Evolutionary conservation across 163 green algal genomes (phyloP).

Genomic region (Scenedesmus sp.): DNA sequence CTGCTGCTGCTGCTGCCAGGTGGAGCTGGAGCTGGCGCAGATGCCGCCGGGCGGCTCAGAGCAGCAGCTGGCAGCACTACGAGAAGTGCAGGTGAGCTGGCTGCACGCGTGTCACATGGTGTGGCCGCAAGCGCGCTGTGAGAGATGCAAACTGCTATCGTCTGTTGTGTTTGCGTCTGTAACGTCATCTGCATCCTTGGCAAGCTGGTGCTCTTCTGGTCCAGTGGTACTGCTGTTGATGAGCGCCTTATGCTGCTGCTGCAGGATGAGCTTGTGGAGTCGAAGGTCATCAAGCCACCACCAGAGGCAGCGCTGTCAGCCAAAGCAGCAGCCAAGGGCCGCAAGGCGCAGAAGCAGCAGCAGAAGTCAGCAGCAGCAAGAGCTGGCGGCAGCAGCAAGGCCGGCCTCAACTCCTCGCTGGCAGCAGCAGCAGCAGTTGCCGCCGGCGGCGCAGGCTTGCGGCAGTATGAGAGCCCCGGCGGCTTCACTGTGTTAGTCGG

Average conservation of each 20-base stretch:
- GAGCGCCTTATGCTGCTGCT: neutral
- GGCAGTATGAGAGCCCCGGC: conserved; percentile 56
- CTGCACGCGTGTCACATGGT: neutral
- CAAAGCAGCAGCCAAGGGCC: conserved; percentile 76
- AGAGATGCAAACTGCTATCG: neutral
- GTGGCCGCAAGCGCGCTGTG: neutral
- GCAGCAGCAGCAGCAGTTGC: conserved; percentile 17
- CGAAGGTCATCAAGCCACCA: conserved; percentile 74
- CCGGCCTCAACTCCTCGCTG: neutral
- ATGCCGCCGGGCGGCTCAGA: conserved; percentile 34
- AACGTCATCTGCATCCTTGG: neutral
- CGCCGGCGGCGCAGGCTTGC: conserved; percentile 37
- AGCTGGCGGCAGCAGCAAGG: conserved; percentile 24
- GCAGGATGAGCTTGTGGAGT: conserved; percentile 79
- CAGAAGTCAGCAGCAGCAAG: conserved; percentile 23
- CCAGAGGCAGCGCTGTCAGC: conserved; percentile 72
- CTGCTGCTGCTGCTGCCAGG: neutral
- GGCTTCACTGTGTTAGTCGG: conserved; percentile 80
- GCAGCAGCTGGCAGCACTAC: conserved; percentile 70
- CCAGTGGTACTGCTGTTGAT: neutral
- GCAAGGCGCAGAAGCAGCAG: conserved; percentile 57
- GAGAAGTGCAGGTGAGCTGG: conserved; percentile 79
- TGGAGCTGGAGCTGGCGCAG: conserved; percentile 47
- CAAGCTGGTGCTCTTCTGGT: neutral
- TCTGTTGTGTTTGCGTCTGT: neutral